A percentile compares a stretch with the other conserved stretches of the same genome.
These are phyloP conservation scores for Phaffia australis DNA, from an alignment of 768 basidiomycete genomes.

Conservation along the genomic window DNA sequence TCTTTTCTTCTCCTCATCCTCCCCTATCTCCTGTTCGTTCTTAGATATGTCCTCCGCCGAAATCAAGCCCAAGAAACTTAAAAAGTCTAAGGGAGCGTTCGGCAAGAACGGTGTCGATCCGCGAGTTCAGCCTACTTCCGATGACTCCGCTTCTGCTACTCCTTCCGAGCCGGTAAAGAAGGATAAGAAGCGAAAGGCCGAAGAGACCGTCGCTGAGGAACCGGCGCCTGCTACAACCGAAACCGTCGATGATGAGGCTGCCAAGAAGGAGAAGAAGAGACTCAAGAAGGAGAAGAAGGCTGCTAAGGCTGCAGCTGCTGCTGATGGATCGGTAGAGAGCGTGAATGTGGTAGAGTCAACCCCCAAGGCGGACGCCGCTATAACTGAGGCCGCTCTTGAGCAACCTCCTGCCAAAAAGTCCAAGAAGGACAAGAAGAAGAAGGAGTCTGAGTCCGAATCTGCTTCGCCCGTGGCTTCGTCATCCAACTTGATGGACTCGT, in stretches of 20 bases:
- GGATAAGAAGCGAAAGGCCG: conserved; percentile 32
- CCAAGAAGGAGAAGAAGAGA: conserved; percentile 29
- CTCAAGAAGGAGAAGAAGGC: conserved; percentile 32
- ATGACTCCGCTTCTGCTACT: conserved; percentile 9
- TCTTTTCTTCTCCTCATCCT: no score
- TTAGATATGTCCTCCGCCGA: conserved; percentile 3
- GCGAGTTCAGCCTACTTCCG: conserved; percentile 1
- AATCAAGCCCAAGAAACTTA: conserved; percentile 17
- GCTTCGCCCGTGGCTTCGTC: conserved; percentile 25
- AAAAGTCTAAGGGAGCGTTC: conserved; percentile 23
- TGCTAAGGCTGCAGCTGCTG: conserved; percentile 21
- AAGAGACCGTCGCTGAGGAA: conserved; percentile 24
- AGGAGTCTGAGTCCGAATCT: conserved; percentile 16
- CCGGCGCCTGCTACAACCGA: conserved; percentile 26
- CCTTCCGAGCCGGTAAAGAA: conserved; percentile 30
- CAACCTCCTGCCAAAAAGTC: conserved; percentile 26
- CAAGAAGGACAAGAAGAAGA: conserved; percentile 18
- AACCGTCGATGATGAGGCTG: conserved; percentile 25
- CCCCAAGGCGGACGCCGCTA: conserved; percentile 4
- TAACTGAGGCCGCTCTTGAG: conserved; percentile 12
- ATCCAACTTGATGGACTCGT: not conserved
- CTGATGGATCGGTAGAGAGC: no score
- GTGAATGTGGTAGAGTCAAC: no score
- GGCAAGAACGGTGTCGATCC: conserved; percentile 19
- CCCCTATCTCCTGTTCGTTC: no score